Evolutionary conservation across 2,329 filamentous ascomycete species (phyloP).

Genomic region (Calonectria pseudoreteaudii): DNA sequence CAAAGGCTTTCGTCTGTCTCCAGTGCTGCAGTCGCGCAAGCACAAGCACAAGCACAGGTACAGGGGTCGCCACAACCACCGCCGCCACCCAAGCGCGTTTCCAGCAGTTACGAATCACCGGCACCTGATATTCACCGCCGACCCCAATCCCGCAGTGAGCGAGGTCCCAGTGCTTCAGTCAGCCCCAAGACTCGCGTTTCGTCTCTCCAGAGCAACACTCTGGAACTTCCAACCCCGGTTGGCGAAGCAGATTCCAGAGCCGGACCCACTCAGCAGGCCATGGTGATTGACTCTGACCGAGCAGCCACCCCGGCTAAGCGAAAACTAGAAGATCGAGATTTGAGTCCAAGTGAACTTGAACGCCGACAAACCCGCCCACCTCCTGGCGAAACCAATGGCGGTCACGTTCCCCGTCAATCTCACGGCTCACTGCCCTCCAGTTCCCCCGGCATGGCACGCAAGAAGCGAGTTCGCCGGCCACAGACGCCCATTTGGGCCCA

Average conservation of each 20-base stretch:
- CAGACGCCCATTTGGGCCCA: constrained; percentile 63
- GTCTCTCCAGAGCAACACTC: constrained; percentile 60
- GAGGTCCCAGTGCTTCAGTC: constrained; percentile 78
- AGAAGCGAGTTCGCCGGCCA: constrained; percentile 53
- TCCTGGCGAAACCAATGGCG: constrained; percentile 62
- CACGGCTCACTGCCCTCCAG: constrained; percentile 41
- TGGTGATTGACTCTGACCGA: constrained; percentile 46
- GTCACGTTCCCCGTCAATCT: constrained; percentile 27
- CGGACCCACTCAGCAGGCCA: constrained; percentile 39
- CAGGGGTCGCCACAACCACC: constrained; percentile 52
- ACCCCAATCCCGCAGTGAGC: constrained; percentile 69
- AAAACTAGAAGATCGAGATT: constrained; percentile 53
- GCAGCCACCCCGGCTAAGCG: constrained; percentile 54
- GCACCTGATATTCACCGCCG: constrained; percentile 58
- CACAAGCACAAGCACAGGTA: constrained; percentile 44
- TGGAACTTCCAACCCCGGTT: constrained; percentile 43
- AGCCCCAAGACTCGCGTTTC: constrained; percentile 80
- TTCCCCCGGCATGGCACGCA: constrained; percentile 51
- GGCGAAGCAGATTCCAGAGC: constrained; percentile 44
- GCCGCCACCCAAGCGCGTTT: constrained; percentile 54
- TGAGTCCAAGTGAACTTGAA: constrained; percentile 65
- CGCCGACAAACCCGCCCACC: constrained; percentile 60
- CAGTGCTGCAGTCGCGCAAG: constrained; percentile 43
- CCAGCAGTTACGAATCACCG: constrained; percentile 58
- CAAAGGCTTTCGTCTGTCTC: constrained; percentile 55